Evolutionary conservation across 148 eudicot species (phyloP), one percentile per base, ranked within the genome.

Genomic region (Silene uniflora): DNA sequence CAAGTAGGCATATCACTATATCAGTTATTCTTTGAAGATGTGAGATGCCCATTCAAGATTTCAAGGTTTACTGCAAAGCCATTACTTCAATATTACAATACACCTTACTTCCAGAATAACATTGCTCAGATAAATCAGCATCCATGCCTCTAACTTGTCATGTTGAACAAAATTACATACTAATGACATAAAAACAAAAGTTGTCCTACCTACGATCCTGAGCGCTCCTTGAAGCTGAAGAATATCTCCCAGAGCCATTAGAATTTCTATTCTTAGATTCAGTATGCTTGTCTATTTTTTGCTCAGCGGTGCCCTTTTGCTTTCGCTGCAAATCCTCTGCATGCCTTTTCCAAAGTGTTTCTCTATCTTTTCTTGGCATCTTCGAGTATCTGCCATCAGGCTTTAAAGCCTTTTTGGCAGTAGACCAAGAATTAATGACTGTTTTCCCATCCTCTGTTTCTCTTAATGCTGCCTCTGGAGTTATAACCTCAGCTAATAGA

Each of bases 341-440:
- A 85, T 91, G 92, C 47, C 94, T 73, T 62, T 88, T 89, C 99
- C 99, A 96, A 73, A 92, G 83, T 56, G 89, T 76, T 78, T 96
- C 99, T 80, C 94, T 83, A 47, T 92, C 98, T 77, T 91, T 89
- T 77, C 99, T 87, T 21, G 93, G 89, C 89, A 89, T 73, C 82
- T 84, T 91, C 44, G 82, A 73, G 79, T 91, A 96, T 79, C 98
- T 82, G 24, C 78, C 78, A 69, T 96, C 99, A 12, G 82, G 75
- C 77, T 88, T 96, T 19, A 96, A 83, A 75, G 84, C 80, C 24
- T 74, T 83, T 86, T 92, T 96, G 49, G 99, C 99, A 23, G 98
- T 91, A 69, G 98, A 92, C 99, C 99, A 96, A 22, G 99, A 96
- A 63, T 76, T 88, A 62, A 88, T 70, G 21, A 85, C 87, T 32